A percentile compares a stretch with the other conserved stretches of the same genome.
Conservation (phyloP, 1,139 yeast species). For the Blastobotrys capitulatus region DNA sequence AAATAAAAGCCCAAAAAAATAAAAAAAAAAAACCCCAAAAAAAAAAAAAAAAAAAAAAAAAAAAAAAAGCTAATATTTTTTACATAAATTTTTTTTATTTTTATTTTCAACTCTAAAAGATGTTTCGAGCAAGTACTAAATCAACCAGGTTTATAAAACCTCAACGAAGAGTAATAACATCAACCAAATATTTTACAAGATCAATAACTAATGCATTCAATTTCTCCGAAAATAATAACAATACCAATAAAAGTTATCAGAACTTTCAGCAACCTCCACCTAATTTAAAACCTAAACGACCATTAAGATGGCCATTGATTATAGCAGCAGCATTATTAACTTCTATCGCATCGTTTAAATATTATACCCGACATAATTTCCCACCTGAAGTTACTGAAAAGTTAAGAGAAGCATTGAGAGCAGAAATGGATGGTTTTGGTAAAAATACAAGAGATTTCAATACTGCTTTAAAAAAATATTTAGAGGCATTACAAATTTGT, state of each 20-base stretch:
- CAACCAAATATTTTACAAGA: background rate
- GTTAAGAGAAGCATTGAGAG: slow-evolving; percentile 73
- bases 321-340: slow-evolving; percentile 13
- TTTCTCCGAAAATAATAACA: slow-evolving; percentile 4
- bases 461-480: slow-evolving; percentile 63
- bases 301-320: slow-evolving; percentile 5
- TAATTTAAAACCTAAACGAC: background rate
- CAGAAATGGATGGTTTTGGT: slow-evolving; percentile 64
- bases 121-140: too few relatives aligned
- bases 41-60: too few relatives aligned
- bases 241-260: background rate
- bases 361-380: slow-evolving; percentile 35
- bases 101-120: too few relatives aligned
- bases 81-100: too few relatives aligned
- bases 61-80: too few relatives aligned
- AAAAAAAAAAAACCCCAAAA: too few relatives aligned
- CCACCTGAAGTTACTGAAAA: slow-evolving; percentile 59
- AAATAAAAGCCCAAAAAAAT: too few relatives aligned
- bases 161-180: too few relatives aligned
- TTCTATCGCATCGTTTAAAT: slow-evolving; percentile 18
- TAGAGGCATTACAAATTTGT: slow-evolving; percentile 47
- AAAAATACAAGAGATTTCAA: slow-evolving; percentile 49
- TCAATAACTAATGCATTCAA: slow-evolving; percentile 6
- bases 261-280: slow-evolving; percentile 3
- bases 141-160: too few relatives aligned